Conservation (phyloP, 2,329 filamentous ascomycete genomes). For the Fusarium tanahbumbuense region DNA sequence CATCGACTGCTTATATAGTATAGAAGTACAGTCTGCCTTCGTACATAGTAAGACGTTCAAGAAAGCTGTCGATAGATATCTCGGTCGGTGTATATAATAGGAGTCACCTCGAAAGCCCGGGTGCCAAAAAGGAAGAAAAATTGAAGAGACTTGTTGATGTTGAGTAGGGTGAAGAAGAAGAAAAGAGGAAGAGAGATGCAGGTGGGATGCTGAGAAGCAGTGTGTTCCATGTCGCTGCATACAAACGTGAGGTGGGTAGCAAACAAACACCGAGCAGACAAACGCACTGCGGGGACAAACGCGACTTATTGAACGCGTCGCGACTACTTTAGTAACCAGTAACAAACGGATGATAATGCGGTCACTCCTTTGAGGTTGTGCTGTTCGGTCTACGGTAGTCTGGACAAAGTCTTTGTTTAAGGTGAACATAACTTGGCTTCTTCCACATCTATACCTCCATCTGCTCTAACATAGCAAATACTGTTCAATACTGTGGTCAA, state of each 20-base stretch:
- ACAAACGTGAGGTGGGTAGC: background rate
- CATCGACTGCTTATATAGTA: too few relatives aligned
- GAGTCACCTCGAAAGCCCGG: too few relatives aligned
- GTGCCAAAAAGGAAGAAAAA: too few relatives aligned
- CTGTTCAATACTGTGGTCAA: too few relatives aligned
- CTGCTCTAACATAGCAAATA: background rate
- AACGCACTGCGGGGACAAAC: background rate
- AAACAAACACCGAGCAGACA: background rate
- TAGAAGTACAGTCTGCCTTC: too few relatives aligned
- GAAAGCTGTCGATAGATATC: too few relatives aligned
- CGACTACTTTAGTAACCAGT: background rate
- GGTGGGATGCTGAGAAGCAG: background rate
- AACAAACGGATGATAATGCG: background rate
- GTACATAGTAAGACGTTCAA: too few relatives aligned
- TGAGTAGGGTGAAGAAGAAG: background rate
- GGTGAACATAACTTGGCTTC: background rate
- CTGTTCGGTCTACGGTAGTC: background rate
- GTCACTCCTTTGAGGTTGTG: background rate
- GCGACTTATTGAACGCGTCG: background rate
- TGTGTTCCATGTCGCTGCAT: background rate
- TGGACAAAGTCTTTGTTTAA: background rate
- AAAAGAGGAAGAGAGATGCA: too few relatives aligned
- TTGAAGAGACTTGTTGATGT: too few relatives aligned
- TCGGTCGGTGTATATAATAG: too few relatives aligned
- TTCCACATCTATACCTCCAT: background rate